Conservation (phyloP, 805 yeast genomes). For the Zygotorulaspora sp. region DNA sequence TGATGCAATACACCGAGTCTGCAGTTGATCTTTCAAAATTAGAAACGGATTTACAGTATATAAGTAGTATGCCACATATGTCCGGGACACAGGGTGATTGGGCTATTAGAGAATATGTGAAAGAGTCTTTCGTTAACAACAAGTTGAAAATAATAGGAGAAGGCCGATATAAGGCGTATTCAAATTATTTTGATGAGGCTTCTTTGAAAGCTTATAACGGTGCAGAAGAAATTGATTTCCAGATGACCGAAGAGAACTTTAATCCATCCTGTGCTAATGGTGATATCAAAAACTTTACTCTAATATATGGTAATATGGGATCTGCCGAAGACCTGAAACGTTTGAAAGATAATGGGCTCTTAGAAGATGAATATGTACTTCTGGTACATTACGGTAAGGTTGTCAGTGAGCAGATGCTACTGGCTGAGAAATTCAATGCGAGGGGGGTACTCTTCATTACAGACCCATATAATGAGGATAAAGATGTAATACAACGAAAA, state of each 20-base stretch:
- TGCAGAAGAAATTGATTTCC: slow-evolving; percentile 26
- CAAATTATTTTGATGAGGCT: slow-evolving; percentile 57
- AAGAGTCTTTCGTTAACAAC: slow-evolving; percentile 52
- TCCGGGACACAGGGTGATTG: slow-evolving; percentile 87
- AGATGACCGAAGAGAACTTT: slow-evolving; percentile 43
- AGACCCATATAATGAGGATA: slow-evolving; percentile 36
- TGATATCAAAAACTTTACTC: slow-evolving; percentile 43
- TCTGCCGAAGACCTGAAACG: slow-evolving; percentile 46
- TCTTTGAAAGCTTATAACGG: slow-evolving; percentile 25
- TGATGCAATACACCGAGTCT: slow-evolving; percentile 47
- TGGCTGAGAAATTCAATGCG: slow-evolving; percentile 56
- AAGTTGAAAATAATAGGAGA: slow-evolving; percentile 45
- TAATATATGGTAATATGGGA: slow-evolving; percentile 69
- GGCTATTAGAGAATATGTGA: slow-evolving; percentile 62
- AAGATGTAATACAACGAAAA: slow-evolving; percentile 33
- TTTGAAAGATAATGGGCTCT: slow-evolving; percentile 38
- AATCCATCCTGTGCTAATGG: slow-evolving; percentile 67
- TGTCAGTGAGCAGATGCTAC: slow-evolving; percentile 46
- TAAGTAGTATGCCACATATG: slow-evolving; percentile 77
- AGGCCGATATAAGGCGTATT: slow-evolving; percentile 47
- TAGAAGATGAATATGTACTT: slow-evolving; percentile 47
- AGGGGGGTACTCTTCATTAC: slow-evolving; percentile 65
- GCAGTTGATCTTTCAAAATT: slow-evolving; percentile 53
- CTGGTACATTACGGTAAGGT: slow-evolving; percentile 55
- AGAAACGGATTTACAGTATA: slow-evolving; percentile 62